Base-by-base conservation (phyloP, 306 rosid genomes). In the Castanopsis chinensis region DNA sequence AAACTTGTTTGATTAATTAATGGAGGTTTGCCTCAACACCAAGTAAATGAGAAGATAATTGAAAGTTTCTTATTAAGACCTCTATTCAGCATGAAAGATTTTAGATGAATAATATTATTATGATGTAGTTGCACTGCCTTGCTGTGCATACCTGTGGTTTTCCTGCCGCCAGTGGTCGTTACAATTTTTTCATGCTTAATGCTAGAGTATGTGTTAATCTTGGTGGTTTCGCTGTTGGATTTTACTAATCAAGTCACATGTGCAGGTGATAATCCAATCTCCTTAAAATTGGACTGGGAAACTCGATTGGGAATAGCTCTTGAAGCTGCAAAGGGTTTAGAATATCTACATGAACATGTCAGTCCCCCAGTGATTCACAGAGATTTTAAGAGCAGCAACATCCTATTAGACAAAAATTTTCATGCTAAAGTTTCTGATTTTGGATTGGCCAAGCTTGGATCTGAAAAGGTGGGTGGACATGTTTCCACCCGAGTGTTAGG, bases 341-440 rank as follows among this genome's bases (percentile, higher is more conserved):
- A 95, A 84, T 91, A 92, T 88, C 92, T 95, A 81, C 99, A 95
- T 45, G 99, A 95, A 83, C 94, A 92, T 43, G 94, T 95, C 63
- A 86, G 82, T 37, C 98, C 98, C 69, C 97, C 99, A 5, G 96
- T 95, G 71, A 95, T 92, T 77, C 99, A 95, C 81, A 87, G 99
- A 85, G 98, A 95, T 87, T 92, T 95, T 67, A 95, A 95, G 87
- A 92, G 98, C 84, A 95, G 99, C 86, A 95, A 95, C 87, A 89
- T 95, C 77, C 92, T 95, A 78, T 75, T 92, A 79, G 99, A 91
- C 86, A 91, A 78, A 87, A 84, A 85, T 25, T 83, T 90, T 79
- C 97, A 90, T 76, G 93, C 98, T 73, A 95, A 92, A 86, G 98
- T 95, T 86, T 91, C 99, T 69, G 99, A 95, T 90, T 95, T 95